Evolutionary conservation across 2,329 filamentous ascomycete species (phyloP).

Genomic region (Stachybotrys echinatus): DNA sequence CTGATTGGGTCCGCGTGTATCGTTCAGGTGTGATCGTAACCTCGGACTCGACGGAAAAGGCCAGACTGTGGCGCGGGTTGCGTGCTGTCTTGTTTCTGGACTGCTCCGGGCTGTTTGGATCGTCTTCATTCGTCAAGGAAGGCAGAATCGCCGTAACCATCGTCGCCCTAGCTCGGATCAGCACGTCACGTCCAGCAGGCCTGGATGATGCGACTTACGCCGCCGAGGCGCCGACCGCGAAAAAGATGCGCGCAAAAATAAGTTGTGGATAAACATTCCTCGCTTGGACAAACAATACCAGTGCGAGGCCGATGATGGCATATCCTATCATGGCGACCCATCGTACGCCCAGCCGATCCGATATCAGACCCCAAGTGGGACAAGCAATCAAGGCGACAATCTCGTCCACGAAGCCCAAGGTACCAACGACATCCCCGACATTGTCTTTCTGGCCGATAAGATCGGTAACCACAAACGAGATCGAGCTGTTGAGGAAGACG

Average conservation of each 20-base stretch:
- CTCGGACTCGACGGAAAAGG: conserved; percentile 67
- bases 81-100: conserved; percentile 28
- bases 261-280: conserved; percentile 84
- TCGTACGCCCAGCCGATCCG: conserved; percentile 71
- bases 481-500: conserved; percentile 79
- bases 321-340: conserved; percentile 75
- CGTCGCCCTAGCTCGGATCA: conserved; percentile 52
- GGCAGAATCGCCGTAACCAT: conserved; percentile 97
- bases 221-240: conserved; percentile 88
- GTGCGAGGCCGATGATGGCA: conserved; percentile 67
- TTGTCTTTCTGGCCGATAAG: conserved; percentile 67
- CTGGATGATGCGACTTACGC: conserved; percentile 43
- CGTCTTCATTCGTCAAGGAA: conserved; percentile 51
- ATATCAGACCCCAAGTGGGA: conserved; percentile 72
- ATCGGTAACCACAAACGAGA: conserved; percentile 82
- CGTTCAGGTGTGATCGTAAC: conserved; percentile 67
- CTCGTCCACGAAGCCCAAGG: conserved; percentile 80
- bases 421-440: conserved; percentile 78
- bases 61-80: conserved; percentile 50
- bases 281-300: conserved; percentile 81
- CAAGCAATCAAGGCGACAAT: conserved; percentile 76
- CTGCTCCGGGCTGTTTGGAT: conserved; percentile 18
- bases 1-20: conserved; percentile 36
- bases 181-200: background rate
- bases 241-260: conserved; percentile 76